Conservation (phyloP, 176 grass and related monocot species). For the Triticum timopheevii region DNA sequence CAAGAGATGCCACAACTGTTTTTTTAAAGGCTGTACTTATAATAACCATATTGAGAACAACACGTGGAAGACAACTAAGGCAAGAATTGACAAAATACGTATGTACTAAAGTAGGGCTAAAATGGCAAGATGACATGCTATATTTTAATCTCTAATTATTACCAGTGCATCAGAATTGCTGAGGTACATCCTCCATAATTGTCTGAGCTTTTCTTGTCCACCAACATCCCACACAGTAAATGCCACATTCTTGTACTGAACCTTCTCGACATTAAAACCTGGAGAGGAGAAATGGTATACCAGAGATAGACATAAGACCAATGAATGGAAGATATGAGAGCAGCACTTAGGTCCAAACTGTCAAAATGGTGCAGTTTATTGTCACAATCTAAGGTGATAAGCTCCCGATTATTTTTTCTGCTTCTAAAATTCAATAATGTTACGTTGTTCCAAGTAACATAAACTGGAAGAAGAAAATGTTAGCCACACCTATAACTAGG, state of each 20-base stretch:
- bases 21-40: background rate
- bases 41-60: background rate
- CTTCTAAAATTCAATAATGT: background rate
- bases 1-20: background rate
- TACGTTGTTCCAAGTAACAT: constrained; percentile 6
- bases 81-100: background rate
- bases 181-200: constrained; percentile 89
- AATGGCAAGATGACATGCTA: constrained; percentile 10
- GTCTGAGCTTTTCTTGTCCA: constrained; percentile 90
- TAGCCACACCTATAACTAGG: background rate
- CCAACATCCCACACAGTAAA: constrained; percentile 98
- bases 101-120: background rate
- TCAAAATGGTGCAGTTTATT: background rate
- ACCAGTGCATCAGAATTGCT: constrained; percentile 92
- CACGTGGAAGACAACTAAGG: background rate
- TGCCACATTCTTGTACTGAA: constrained; percentile 91
- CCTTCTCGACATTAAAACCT: constrained; percentile 97
- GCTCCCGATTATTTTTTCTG: background rate
- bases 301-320: background rate
- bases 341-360: background rate
- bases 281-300: constrained; percentile 6
- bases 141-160: constrained; percentile 23
- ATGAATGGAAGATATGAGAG: background rate
- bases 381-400: background rate
- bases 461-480: background rate